Percentiles rank a stretch among this genome's conserved stretches.
Conservation (phyloP, 1,284 basidiomycete species). For the Singerocomus inundabilis region DNA sequence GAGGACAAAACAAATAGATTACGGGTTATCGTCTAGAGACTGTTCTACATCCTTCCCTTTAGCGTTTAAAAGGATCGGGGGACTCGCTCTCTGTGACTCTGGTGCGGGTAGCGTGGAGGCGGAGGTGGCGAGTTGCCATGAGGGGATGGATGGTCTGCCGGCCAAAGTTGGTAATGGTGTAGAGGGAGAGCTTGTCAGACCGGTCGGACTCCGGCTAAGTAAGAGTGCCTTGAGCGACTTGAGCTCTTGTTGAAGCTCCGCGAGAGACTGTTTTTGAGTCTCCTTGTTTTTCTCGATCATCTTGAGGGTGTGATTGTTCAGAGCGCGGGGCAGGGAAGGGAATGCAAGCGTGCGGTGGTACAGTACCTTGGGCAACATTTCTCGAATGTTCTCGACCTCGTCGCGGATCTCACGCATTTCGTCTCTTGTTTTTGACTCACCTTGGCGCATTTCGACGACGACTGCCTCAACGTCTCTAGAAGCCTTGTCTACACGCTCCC, state of each 20-base stretch:
- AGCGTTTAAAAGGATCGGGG: slow-evolving; percentile 30
- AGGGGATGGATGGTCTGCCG: slow-evolving; percentile 76
- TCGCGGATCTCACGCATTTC: slow-evolving; percentile 92
- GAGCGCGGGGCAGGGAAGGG: slow-evolving; percentile 1
- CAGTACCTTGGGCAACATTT: slow-evolving; percentile 91
- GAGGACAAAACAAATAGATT: slow-evolving; percentile 6
- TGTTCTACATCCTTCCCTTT: slow-evolving; percentile 48
- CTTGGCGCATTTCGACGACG: slow-evolving; percentile 75
- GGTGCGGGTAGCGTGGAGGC: slow-evolving; percentile 23
- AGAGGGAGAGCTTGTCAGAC: slow-evolving; percentile 46
- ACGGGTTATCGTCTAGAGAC: slow-evolving; percentile 16
- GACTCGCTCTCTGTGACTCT: slow-evolving; percentile 15
- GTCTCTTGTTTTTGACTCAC: slow-evolving; percentile 77
- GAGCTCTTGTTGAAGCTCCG: slow-evolving; percentile 90
- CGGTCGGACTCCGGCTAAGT: slow-evolving; percentile 55
- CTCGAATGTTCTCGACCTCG: slow-evolving; percentile 87
- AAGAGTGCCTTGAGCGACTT: slow-evolving; percentile 93
- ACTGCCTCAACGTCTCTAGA: slow-evolving; percentile 80
- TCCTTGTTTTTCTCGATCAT: slow-evolving; percentile 95
- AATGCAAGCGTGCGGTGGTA: too few relatives aligned
- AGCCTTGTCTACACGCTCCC: slow-evolving; percentile 72
- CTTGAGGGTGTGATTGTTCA: slow-evolving; percentile 39
- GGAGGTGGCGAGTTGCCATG: slow-evolving; percentile 74
- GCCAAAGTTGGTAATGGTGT: slow-evolving; percentile 45
- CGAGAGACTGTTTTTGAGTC: slow-evolving; percentile 72